Percentiles rank a stretch among this genome's conserved stretches.
Evolutionary conservation across 495 filamentous ascomycete genomes (phyloP).

Genomic region (Venustampulla echinocandica): DNA sequence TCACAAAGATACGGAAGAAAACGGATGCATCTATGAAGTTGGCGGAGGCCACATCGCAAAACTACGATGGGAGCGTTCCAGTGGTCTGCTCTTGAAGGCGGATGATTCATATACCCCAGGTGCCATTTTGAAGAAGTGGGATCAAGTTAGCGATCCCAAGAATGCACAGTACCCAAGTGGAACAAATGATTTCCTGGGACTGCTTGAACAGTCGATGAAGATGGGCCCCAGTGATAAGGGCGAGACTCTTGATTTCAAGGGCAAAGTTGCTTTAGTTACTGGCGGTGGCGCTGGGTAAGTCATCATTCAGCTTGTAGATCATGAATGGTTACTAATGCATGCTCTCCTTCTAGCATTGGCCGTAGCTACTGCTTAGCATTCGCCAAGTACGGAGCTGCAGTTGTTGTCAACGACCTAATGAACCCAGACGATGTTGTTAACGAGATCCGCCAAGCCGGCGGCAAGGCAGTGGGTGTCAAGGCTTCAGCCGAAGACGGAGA

Average conservation of each 20-base stretch:
- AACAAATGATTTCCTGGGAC: constrained; percentile 78
- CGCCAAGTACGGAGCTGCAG: constrained; percentile 76
- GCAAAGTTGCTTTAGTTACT: constrained; percentile 85
- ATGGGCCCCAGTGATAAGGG: constrained; percentile 63
- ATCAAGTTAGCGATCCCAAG: constrained; percentile 79
- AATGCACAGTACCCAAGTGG: constrained; percentile 75
- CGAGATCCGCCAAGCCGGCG: constrained; percentile 85
- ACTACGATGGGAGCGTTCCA: constrained; percentile 89
- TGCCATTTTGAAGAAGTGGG: constrained; percentile 83
- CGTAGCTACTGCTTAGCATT: constrained; percentile 89
- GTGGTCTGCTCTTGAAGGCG: constrained; percentile 82
- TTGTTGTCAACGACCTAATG: constrained; percentile 91
- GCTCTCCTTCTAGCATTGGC: constrained; percentile 63
- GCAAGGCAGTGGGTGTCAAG: constrained; percentile 89
- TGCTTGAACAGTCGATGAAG: constrained; percentile 81
- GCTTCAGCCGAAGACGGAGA: constrained; percentile 92
- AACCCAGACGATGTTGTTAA: constrained; percentile 88
- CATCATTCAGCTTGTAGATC: constrained; percentile 8
- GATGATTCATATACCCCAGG: constrained; percentile 82
- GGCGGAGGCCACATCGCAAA: constrained; percentile 92
- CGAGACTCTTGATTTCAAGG: constrained; percentile 78
- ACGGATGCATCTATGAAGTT: constrained; percentile 84
- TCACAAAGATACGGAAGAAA: constrained; percentile 81
- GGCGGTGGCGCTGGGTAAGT: constrained; percentile 76
- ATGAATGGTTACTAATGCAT: constrained; percentile 6